phyloP scores from a whole-genome alignment of 768 basidiomycete genomes.

The Leccinum longicurvipes region DNA sequence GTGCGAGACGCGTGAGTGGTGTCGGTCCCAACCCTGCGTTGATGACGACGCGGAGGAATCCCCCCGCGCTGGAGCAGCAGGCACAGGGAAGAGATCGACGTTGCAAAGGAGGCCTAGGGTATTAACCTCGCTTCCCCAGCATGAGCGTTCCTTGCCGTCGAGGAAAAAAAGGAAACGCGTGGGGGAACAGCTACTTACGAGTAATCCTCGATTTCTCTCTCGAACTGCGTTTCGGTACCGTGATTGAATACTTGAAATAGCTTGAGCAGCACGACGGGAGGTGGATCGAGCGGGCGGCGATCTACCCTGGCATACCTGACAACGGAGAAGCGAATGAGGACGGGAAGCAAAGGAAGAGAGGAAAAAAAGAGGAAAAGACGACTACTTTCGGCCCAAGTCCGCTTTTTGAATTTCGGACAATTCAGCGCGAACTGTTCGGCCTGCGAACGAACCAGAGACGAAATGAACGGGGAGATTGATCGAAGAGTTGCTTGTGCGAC shows the following conservation, averaged over 20 bases:
- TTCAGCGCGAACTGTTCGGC: conserved; percentile 50
- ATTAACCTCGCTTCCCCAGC: conserved; percentile 50
- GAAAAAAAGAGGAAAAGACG: conserved; percentile 1
- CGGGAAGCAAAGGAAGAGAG: neutral
- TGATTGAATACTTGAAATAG: conserved; percentile 44
- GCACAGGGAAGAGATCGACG: conserved; percentile 71
- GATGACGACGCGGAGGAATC: neutral
- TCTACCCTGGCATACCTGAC: conserved; percentile 57
- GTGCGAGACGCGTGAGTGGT: conserved; percentile 11
- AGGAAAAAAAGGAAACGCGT: neutral
- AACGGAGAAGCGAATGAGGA: neutral
- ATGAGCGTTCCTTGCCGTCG: conserved; percentile 1
- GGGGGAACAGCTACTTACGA: conserved; percentile 34
- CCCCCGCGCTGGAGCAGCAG: conserved; percentile 20
- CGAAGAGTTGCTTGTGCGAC: conserved; percentile 26
- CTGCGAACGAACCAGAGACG: conserved; percentile 57
- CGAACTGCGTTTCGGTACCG: conserved; percentile 38
- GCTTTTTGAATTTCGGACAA: conserved; percentile 64
- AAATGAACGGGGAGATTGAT: conserved; percentile 49
- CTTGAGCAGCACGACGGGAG: conserved; percentile 53
- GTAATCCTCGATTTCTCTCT: conserved; percentile 49
- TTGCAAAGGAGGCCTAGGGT: conserved; percentile 71
- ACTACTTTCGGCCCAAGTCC: conserved; percentile 63
- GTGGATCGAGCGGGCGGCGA: conserved; percentile 67
- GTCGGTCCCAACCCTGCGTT: conserved; percentile 9